These are phyloP conservation scores for Metschnikowia proteae DNA, from an alignment of 805 yeast species.

Conservation along the genomic window DNA sequence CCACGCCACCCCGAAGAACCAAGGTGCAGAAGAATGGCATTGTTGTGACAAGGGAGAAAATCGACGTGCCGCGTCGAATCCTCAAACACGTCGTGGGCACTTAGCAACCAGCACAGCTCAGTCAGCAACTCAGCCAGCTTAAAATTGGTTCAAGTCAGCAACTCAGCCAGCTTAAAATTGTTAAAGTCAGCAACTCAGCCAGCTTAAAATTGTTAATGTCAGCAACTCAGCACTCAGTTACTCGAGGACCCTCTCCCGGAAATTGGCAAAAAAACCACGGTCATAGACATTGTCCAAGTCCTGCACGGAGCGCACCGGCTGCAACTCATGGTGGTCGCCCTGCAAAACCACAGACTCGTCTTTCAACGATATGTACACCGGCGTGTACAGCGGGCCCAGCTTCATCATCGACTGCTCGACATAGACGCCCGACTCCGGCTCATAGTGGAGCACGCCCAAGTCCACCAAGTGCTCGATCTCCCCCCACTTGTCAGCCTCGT, in stretches of 20 bases:
- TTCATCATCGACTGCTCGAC: conserved; percentile 23
- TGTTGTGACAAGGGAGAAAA: background rate
- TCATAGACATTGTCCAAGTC: conserved; percentile 47
- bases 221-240: no score
- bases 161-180: no score
- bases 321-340: background rate
- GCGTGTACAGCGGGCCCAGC: conserved; percentile 10
- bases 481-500: conserved; percentile 71
- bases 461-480: conserved; percentile 41
- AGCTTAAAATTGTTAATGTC: no score
- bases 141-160: no score
- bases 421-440: conserved; percentile 11
- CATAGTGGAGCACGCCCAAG: conserved; percentile 14
- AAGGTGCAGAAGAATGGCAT: background rate
- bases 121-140: no score
- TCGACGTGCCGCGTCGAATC: background rate
- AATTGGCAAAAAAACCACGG: conserved; percentile 43
- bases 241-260: conserved; percentile 10
- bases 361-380: conserved; percentile 28
- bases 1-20: background rate
- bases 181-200: no score
- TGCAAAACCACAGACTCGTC: conserved; percentile 23
- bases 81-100: background rate
- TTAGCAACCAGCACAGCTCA: no score
- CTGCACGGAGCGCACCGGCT: conserved; percentile 3